Conservation (phyloP, 2,329 filamentous ascomycete species). For the Clonostachys rhizophaga region DNA sequence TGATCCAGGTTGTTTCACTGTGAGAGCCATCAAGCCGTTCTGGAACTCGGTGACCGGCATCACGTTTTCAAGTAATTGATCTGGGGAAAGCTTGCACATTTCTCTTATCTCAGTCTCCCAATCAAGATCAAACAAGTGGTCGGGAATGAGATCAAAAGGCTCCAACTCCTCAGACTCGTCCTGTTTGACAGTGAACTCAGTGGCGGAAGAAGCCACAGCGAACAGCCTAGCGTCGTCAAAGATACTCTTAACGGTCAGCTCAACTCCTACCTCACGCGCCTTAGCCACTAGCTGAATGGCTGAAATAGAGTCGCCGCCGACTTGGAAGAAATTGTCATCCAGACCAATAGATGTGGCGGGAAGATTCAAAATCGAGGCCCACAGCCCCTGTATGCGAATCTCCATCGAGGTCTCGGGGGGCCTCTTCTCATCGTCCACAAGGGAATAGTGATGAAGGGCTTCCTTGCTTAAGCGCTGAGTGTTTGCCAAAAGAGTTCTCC, state of each 20-base stretch:
- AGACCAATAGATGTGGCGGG: neutral
- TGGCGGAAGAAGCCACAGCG: neutral
- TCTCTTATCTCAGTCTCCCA: neutral
- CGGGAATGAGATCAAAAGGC: neutral
- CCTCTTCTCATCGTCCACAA: neutral
- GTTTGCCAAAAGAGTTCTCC: constrained; percentile 1
- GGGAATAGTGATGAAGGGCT: neutral
- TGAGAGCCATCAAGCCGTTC: constrained; percentile 23
- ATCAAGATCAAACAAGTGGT: neutral
- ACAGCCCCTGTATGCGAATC: neutral
- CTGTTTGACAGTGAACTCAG: neutral
- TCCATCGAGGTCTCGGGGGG: neutral
- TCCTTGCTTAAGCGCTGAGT: neutral
- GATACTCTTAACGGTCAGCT: constrained; percentile 7
- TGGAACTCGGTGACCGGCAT: constrained; percentile 1
- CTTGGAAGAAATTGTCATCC: constrained; percentile 20
- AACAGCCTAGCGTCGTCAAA: constrained; percentile 5
- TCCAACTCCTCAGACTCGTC: neutral
- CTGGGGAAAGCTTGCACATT: neutral
- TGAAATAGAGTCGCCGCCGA: constrained; percentile 37
- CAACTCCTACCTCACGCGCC: neutral
- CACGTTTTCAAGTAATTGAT: constrained; percentile 1
- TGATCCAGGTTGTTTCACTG: constrained; percentile 17
- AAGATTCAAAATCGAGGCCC: neutral
- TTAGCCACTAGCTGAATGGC: constrained; percentile 6